phyloP scores from a whole-genome alignment of 306 rosid genomes.

The Cicer yamashitae region DNA sequence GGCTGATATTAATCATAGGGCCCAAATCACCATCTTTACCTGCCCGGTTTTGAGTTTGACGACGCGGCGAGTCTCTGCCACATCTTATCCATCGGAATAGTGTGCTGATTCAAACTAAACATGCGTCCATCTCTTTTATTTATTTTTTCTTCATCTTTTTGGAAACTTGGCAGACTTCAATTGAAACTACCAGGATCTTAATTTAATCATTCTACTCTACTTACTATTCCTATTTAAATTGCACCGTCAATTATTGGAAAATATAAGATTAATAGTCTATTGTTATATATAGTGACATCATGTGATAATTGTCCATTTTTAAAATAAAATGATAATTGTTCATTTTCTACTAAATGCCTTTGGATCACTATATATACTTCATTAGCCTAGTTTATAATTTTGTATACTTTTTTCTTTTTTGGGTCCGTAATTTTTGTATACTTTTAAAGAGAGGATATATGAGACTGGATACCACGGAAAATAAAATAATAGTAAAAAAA shows the following conservation, averaged over 20 bases:
- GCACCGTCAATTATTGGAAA: conserved; percentile 23
- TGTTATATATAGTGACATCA: conserved; percentile 2
- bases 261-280: neutral
- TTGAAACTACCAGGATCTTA: neutral
- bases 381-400: neutral
- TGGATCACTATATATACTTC: neutral
- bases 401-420: neutral
- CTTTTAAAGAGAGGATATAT: neutral
- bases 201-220: neutral
- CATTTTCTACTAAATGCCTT: neutral
- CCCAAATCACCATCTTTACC: conserved; percentile 8
- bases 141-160: neutral
- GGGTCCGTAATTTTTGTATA: too few species aligned
- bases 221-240: neutral
- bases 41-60: conserved; percentile 10
- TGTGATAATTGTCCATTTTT: neutral
- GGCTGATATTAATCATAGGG: conserved; percentile 33
- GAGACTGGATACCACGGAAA: neutral
- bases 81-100: conserved; percentile 41
- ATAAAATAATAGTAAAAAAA: neutral
- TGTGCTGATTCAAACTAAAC: neutral
- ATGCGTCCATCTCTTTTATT: neutral
- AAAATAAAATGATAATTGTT: neutral
- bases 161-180: neutral
- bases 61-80: conserved; percentile 48